phyloP scores from a whole-genome alignment of 768 basidiomycete genomes.

The Cystofilobasidium capitatum region DNA sequence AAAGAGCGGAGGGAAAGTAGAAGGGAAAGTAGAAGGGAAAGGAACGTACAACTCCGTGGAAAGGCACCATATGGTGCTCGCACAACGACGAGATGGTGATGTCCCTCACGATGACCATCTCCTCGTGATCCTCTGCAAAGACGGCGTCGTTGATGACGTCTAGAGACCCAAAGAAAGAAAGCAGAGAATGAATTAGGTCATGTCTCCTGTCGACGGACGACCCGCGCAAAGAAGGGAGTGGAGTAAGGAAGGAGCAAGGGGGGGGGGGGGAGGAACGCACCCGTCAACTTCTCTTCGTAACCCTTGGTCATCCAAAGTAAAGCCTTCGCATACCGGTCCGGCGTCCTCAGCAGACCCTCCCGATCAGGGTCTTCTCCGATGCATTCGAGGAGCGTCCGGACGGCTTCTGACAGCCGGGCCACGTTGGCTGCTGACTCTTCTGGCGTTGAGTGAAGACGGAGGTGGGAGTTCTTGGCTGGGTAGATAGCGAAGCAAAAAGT shows the following conservation, averaged over 20 bases:
- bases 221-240: not conserved
- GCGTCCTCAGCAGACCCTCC: slow-evolving; percentile 83
- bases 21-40: not conserved
- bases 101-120: slow-evolving; percentile 96
- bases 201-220: not conserved
- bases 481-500: not conserved
- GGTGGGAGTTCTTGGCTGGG: slow-evolving; percentile 78
- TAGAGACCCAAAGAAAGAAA: slow-evolving; percentile 34
- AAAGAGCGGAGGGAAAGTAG: slow-evolving; percentile 10
- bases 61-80: slow-evolving; percentile 97
- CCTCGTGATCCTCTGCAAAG: slow-evolving; percentile 97
- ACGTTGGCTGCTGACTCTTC: slow-evolving; percentile 63
- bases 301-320: slow-evolving; percentile 99
- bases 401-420: slow-evolving; percentile 66
- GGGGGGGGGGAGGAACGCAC: too few species aligned
- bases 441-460: slow-evolving; percentile 68
- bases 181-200: not conserved
- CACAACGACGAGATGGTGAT: slow-evolving; percentile 95
- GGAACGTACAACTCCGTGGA: slow-evolving; percentile 81
- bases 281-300: slow-evolving; percentile 88
- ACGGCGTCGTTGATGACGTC: slow-evolving; percentile 98
- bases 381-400: slow-evolving; percentile 86
- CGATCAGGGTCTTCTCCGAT: slow-evolving; percentile 97
- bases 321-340: slow-evolving; percentile 91
- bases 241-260: too few species aligned